Conservation (phyloP, 306 rosid genomes). For the Urtica urens region DNA sequence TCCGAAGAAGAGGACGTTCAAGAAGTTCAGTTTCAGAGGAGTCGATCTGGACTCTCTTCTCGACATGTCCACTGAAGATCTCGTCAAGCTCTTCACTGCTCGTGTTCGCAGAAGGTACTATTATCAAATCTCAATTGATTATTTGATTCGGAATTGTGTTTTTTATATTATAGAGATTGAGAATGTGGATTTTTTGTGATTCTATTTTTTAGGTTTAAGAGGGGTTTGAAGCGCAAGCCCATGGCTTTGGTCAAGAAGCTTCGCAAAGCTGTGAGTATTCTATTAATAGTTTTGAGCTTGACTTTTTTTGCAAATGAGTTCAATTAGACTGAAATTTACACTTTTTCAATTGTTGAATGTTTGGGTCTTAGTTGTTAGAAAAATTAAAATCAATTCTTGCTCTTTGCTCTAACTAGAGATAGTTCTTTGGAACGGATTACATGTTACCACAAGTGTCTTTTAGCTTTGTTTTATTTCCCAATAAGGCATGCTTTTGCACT, state of each 20-base stretch:
- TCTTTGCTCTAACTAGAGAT: too few relatives aligned
- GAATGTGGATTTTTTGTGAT: background rate
- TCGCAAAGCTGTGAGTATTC: slow-evolving; percentile 62
- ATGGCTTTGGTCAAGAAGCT: slow-evolving; percentile 96
- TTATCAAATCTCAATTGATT: background rate
- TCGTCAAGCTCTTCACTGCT: slow-evolving; percentile 72
- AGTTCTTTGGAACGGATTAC: too few relatives aligned
- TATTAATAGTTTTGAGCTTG: background rate
- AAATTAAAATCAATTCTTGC: too few relatives aligned
- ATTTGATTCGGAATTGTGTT: background rate
- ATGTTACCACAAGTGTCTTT: too few relatives aligned
- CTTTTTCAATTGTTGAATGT: too few relatives aligned
- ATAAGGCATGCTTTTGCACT: too few relatives aligned
- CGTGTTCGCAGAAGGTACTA: slow-evolving; percentile 81
- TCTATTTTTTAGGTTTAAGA: slow-evolving; percentile 45
- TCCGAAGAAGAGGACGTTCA: slow-evolving; percentile 87
- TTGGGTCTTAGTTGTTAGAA: too few relatives aligned
- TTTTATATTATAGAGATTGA: background rate
- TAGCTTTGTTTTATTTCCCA: too few relatives aligned
- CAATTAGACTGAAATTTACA: too few relatives aligned
- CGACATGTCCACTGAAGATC: slow-evolving; percentile 84
- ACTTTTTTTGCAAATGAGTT: background rate
- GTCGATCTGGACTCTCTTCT: slow-evolving; percentile 83
- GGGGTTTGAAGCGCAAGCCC: slow-evolving; percentile 87
- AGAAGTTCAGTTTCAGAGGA: slow-evolving; percentile 86